Evolutionary conservation across 78 protist species (phyloP), one percentile per base, ranked within the genome.

Genomic region (Trichosphaerium sp.): DNA sequence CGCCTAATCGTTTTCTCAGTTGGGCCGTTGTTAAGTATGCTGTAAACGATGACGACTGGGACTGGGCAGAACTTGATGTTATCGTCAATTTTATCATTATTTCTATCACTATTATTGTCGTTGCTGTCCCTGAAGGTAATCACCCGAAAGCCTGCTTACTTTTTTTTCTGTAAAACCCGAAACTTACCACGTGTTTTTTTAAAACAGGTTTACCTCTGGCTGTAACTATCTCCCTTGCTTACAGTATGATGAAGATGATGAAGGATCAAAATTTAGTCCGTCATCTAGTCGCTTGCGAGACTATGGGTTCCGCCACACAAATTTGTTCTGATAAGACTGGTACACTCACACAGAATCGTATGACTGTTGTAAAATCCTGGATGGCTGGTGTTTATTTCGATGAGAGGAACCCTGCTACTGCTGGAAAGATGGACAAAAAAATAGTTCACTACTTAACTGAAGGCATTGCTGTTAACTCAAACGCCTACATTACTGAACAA

Each of bases 41-140:
- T n/a, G n/a, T n/a, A n/a, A n/a, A n/a, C n/a, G n/a, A n/a, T n/a
- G n/a, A n/a, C n/a, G 7, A 4, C 7, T 75, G 74, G 82, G 35
- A 67, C 18, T 65, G 67, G 72, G 32, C 54, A 31, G 55, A 73
- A 31, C 42, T 74, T 26, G 65, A 56, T 4, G 65, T 61, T n/a
- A 62, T 86, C 42, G 66, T 94, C 52, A 68, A 71, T 39, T 91
- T 58, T 55, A 37, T 94, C 72, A 88, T 92, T 56, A 77, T 80
- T 5, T 90, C 83, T 52, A 84, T 96, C 44, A 80, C 97, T 14
- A 87, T 96, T 57, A 44, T 96, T 41, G 98, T 95, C 2, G 94
- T 97, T 14, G 98, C 98, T 11, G 88, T 97, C 26, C 99, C 99
- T 2, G 98, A 94, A 66, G 98, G 94, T 0, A 25, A 3, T 15